Evolutionary conservation across 257 asterid genomes (phyloP).

Genomic region (Nicotiana knightiana): DNA sequence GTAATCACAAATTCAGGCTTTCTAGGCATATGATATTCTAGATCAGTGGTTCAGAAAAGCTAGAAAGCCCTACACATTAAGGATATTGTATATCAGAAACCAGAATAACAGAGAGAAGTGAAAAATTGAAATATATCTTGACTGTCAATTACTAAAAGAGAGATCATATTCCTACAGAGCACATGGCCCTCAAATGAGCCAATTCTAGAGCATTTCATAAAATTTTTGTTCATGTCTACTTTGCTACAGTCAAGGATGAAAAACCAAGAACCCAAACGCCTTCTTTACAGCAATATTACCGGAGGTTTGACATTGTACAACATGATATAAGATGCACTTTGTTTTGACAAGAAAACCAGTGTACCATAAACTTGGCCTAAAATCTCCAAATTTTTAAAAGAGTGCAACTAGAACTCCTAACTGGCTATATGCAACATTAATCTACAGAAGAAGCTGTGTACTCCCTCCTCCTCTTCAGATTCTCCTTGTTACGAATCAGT

Average conservation of each 20-base stretch:
- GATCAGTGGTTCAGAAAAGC: not conserved
- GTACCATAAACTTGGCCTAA: not conserved
- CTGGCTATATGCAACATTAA: not conserved
- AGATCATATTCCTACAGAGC: not conserved
- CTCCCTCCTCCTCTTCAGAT: not conserved
- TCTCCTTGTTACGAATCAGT: not conserved
- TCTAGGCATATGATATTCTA: not conserved
- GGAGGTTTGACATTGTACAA: not conserved
- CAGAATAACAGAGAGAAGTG: not conserved
- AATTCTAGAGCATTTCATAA: not conserved
- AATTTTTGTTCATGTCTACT: not conserved
- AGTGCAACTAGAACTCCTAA: slow-evolving; percentile 2
- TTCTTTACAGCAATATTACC: not conserved
- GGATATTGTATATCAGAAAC: not conserved
- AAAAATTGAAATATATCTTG: not conserved
- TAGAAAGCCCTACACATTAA: not conserved
- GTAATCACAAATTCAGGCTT: not conserved
- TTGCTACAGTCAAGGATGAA: not conserved
- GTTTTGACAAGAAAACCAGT: not conserved
- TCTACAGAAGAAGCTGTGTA: not conserved
- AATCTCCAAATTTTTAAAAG: not conserved
- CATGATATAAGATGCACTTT: not conserved
- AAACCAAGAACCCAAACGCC: not conserved
- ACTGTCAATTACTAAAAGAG: not conserved
- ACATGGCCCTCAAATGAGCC: not conserved